A percentile compares a stretch with the other conserved stretches of the same genome.
Evolutionary conservation across 768 basidiomycete genomes (phyloP).

Genomic region (Kwoniella newhampshirensis): DNA sequence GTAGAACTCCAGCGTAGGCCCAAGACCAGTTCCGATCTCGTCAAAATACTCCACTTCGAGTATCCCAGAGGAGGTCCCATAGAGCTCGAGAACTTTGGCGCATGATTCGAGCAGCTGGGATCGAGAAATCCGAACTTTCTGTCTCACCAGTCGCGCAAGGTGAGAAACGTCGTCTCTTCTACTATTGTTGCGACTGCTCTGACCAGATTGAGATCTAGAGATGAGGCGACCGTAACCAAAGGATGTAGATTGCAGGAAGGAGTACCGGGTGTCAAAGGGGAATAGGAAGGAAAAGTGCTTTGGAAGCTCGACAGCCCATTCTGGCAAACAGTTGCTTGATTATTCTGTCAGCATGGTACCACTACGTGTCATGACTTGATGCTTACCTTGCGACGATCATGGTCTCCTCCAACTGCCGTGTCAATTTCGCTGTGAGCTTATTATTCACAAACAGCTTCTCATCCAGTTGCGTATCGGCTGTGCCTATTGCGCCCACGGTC

Average conservation of each 20-base stretch:
- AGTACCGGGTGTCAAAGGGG: slow-evolving; percentile 95
- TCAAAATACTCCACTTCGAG: slow-evolving; percentile 98
- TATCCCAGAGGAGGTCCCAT: slow-evolving; percentile 88
- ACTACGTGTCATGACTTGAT: neutral
- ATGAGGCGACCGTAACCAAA: slow-evolving; percentile 97
- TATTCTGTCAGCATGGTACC: neutral
- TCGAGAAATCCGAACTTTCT: slow-evolving; percentile 94
- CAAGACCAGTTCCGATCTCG: slow-evolving; percentile 95
- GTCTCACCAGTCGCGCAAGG: slow-evolving; percentile 85
- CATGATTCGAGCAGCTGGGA: slow-evolving; percentile 93
- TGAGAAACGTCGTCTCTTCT: slow-evolving; percentile 89
- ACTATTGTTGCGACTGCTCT: slow-evolving; percentile 63
- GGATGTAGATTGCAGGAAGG: slow-evolving; percentile 94
- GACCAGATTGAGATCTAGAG: slow-evolving; percentile 89
- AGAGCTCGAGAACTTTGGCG: slow-evolving; percentile 86
- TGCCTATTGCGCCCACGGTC: neutral
- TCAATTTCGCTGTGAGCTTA: slow-evolving; percentile 96
- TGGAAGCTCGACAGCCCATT: slow-evolving; percentile 94
- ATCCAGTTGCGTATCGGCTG: slow-evolving; percentile 61
- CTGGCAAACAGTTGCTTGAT: slow-evolving; percentile 86
- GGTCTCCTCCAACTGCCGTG: slow-evolving; percentile 91
- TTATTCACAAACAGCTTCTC: slow-evolving; percentile 94
- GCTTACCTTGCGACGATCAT: slow-evolving; percentile 96
- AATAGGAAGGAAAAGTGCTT: slow-evolving; percentile 98
- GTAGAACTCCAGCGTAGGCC: slow-evolving; percentile 97